Percentiles rank a stretch among this genome's conserved stretches.
phyloP scores from a whole-genome alignment of 2,329 filamentous ascomycete genomes.

The Geosmithia putterillii region DNA sequence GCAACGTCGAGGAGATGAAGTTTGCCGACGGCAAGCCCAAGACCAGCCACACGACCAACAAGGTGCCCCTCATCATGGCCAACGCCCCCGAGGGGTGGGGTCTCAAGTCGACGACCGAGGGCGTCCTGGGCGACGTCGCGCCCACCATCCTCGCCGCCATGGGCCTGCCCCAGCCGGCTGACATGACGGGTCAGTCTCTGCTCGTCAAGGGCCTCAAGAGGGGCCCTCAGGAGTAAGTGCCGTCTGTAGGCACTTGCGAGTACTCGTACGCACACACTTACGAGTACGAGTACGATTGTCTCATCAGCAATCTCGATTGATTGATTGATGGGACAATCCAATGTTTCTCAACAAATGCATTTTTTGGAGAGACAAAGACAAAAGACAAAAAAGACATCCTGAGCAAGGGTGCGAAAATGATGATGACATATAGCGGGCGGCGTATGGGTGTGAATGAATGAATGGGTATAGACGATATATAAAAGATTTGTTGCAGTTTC shows the following conservation, averaged over 20 bases:
- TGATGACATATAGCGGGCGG: not conserved
- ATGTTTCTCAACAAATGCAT: not conserved
- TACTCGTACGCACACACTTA: no score
- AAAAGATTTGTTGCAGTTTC: no score
- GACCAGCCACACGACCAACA: constrained; percentile 75
- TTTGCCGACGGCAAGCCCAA: constrained; percentile 68
- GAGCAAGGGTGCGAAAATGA: no score
- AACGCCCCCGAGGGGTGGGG: constrained; percentile 87
- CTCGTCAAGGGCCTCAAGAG: constrained; percentile 56
- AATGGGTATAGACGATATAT: not conserved
- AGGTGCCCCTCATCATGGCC: constrained; percentile 95
- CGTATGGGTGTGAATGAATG: not conserved
- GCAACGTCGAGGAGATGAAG: constrained; percentile 99
- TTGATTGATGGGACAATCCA: no score
- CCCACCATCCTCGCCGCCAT: constrained; percentile 87
- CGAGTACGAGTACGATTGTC: no score
- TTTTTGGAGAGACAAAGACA: not conserved
- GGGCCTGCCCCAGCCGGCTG: constrained; percentile 79
- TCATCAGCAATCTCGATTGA: no score
- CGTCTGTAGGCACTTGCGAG: no score
- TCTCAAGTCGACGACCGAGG: constrained; percentile 57
- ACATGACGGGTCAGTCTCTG: constrained; percentile 83
- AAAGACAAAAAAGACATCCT: not conserved
- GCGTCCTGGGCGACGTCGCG: constrained; percentile 93
- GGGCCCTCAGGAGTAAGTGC: not conserved